These are phyloP conservation scores for Saccharomycopsis sp. DNA, from an alignment of 805 yeast genomes.

Conservation along the genomic window DNA sequence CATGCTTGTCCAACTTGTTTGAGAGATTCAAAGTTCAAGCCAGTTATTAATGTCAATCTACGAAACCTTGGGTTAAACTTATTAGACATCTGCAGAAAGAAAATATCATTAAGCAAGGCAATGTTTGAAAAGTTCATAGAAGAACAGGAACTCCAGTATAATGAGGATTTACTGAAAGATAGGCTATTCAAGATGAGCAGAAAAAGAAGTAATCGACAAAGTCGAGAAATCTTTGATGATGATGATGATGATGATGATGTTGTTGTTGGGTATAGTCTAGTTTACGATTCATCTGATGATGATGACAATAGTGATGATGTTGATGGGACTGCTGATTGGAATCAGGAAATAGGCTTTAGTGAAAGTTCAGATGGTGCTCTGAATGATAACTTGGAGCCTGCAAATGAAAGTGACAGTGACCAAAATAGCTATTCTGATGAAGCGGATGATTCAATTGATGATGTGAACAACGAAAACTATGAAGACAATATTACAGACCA, in stretches of 20 bases:
- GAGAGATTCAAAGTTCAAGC: not conserved
- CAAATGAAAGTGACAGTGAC: not conserved
- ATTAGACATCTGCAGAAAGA: not conserved
- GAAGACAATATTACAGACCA: no score
- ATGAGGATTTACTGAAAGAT: no score
- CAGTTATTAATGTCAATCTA: not conserved
- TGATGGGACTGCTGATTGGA: not conserved
- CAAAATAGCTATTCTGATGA: not conserved
- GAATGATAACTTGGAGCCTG: not conserved
- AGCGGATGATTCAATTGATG: not conserved
- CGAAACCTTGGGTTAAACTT: not conserved
- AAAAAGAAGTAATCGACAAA: no score
- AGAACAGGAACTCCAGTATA: no score
- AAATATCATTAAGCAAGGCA: not conserved
- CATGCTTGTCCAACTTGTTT: constrained; percentile 5
- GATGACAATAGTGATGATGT: not conserved
- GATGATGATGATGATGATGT: not conserved
- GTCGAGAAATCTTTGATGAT: no score
- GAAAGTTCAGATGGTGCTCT: not conserved
- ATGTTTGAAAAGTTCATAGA: no score
- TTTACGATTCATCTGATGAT: not conserved
- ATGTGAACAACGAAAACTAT: not conserved
- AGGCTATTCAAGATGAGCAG: no score
- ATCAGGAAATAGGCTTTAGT: not conserved
- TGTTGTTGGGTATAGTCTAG: not conserved